Conservation (phyloP, 179 eudicot genomes). For the Spinacia oleracea region DNA sequence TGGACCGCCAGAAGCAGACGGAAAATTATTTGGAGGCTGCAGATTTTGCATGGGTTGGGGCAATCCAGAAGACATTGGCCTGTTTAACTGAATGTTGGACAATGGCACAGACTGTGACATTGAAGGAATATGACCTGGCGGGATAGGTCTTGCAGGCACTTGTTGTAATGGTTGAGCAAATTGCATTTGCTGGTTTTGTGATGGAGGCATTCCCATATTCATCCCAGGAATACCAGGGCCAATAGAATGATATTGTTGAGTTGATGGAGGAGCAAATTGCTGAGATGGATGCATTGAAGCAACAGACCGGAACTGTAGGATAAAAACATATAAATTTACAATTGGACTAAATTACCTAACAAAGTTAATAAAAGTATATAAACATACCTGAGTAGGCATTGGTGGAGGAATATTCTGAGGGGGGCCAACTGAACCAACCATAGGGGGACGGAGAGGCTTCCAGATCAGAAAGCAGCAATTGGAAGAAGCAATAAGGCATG, state of each 20-base stretch:
- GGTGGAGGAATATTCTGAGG: constrained; percentile 65
- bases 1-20: constrained; percentile 50
- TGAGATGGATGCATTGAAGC: constrained; percentile 53
- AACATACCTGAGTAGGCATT: constrained; percentile 69
- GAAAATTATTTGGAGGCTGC: constrained; percentile 51
- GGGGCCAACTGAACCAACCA: constrained; percentile 48
- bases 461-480: constrained; percentile 20
- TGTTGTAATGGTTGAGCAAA: constrained; percentile 64
- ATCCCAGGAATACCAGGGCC: constrained; percentile 42
- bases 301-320: constrained; percentile 65
- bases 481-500: constrained; percentile 10
- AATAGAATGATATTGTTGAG: constrained; percentile 72
- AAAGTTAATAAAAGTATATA: constrained; percentile 10
- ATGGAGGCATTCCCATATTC: constrained; percentile 61
- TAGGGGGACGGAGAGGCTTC: constrained; percentile 66
- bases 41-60: constrained; percentile 52
- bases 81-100: constrained; percentile 53
- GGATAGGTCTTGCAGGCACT: constrained; percentile 55
- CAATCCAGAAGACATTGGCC: constrained; percentile 46
- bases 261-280: constrained; percentile 50
- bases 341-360: constrained; percentile 1
- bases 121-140: constrained; percentile 43
- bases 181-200: constrained; percentile 57
- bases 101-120: constrained; percentile 49
- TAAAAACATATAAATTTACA: constrained; percentile 9